phyloP scores from a whole-genome alignment of 2,329 filamentous ascomycete genomes.

The Penicillium nordicum region DNA sequence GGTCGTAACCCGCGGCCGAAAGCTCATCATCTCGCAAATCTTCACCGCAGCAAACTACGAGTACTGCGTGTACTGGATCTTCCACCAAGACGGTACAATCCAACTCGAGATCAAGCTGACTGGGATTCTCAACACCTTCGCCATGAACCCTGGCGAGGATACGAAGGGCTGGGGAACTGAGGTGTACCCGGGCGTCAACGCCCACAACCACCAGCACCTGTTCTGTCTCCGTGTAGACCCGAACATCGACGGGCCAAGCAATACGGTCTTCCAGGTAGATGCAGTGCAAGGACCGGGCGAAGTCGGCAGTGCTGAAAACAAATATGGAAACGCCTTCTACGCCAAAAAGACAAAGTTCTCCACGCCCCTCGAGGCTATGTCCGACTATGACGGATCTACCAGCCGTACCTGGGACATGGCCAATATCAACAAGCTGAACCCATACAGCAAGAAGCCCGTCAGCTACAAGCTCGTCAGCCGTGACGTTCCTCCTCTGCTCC shows the following conservation, averaged over 20 bases:
- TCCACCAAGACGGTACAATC: conserved; percentile 87
- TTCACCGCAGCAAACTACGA: conserved; percentile 97
- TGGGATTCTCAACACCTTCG: conserved; percentile 88
- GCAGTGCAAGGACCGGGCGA: conserved; percentile 67
- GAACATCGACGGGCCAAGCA: conserved; percentile 79
- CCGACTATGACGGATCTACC: conserved; percentile 77
- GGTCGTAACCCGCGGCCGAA: conserved; percentile 80
- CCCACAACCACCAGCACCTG: conserved; percentile 93
- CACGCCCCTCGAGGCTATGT: conserved; percentile 65
- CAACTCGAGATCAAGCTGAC: conserved; percentile 90
- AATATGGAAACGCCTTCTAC: conserved; percentile 86
- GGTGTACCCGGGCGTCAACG: conserved; percentile 86
- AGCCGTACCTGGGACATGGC: conserved; percentile 86
- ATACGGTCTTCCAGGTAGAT: conserved; percentile 82
- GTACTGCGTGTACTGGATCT: conserved; percentile 83
- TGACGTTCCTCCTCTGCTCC: conserved; percentile 73
- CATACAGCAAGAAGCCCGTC: conserved; percentile 78
- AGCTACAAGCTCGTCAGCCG: conserved; percentile 87
- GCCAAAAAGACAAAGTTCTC: conserved; percentile 76
- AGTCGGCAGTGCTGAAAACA: conserved; percentile 77
- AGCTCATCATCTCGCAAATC: conserved; percentile 83
- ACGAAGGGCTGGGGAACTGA: conserved; percentile 85
- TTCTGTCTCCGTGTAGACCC: conserved; percentile 88
- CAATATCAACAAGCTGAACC: conserved; percentile 80
- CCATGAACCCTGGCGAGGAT: conserved; percentile 75